Conservation (phyloP, 331 rosid species). For the Pyrus hybrid region DNA sequence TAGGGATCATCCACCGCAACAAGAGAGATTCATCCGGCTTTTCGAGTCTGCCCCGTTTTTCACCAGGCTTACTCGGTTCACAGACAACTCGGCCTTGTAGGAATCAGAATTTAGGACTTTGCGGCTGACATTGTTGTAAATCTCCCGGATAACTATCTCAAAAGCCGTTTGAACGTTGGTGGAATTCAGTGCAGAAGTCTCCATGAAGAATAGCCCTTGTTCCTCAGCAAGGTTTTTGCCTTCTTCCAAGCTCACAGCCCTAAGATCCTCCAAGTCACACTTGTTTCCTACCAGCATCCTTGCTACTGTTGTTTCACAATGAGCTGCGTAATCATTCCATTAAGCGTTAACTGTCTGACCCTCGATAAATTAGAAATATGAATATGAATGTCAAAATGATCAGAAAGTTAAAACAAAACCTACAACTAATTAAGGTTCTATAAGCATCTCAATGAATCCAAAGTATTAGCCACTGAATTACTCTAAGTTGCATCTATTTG, state of each 20-base stretch:
- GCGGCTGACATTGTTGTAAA: constrained; percentile 74
- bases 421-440: neutral
- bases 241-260: constrained; percentile 74
- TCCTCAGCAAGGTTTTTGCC: constrained; percentile 80
- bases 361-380: neutral
- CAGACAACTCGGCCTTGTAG: constrained; percentile 76
- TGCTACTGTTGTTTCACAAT: constrained; percentile 67
- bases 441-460: neutral
- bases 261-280: constrained; percentile 80
- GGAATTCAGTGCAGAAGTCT: constrained; percentile 87
- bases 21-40: constrained; percentile 17
- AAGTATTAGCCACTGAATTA: neutral
- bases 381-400: neutral
- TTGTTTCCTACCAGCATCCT: constrained; percentile 92
- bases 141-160: constrained; percentile 75
- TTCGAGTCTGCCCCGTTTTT: constrained; percentile 48
- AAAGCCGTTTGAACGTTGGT: constrained; percentile 81
- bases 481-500: neutral
- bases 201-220: constrained; percentile 86
- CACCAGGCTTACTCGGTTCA: constrained; percentile 59
- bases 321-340: constrained; percentile 44
- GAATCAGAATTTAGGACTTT: constrained; percentile 76
- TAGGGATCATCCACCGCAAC: constrained; percentile 26
- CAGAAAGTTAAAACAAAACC: neutral
- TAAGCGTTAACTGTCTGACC: neutral